Evolutionary conservation across 2,329 filamentous ascomycete species (phyloP).

Genomic region (Rachicladosporium sp.): DNA sequence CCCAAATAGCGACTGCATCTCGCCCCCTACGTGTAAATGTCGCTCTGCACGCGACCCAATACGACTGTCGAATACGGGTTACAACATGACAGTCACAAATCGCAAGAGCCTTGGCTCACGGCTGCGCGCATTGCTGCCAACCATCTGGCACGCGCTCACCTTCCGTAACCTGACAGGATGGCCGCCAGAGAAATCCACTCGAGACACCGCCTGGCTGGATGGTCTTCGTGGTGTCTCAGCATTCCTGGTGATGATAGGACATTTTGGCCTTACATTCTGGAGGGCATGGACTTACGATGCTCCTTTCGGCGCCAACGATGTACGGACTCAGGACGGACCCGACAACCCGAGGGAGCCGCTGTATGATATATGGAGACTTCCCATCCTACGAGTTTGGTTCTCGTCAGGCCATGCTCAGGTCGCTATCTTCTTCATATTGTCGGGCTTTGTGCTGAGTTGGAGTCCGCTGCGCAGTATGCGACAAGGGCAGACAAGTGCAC

Average conservation of each 20-base stretch:
- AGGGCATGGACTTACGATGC: slow-evolving; percentile 5
- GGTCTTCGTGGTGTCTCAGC: slow-evolving; percentile 11
- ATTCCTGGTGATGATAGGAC: slow-evolving; percentile 10
- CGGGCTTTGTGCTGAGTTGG: slow-evolving; percentile 9
- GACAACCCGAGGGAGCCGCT: background rate
- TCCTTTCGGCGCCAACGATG: slow-evolving; percentile 4
- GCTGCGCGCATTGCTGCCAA: too few species aligned
- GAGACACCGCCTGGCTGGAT: slow-evolving; percentile 8
- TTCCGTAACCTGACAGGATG: background rate
- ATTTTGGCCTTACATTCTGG: slow-evolving; percentile 8
- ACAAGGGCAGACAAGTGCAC: slow-evolving; percentile 2
- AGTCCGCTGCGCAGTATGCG: slow-evolving; percentile 5
- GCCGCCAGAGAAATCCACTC: background rate
- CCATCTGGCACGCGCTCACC: background rate
- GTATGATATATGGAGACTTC: slow-evolving; percentile 9
- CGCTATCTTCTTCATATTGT: slow-evolving; percentile 10
- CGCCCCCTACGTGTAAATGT: too few species aligned
- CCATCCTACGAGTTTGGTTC: slow-evolving; percentile 9
- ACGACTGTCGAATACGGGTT: too few species aligned
- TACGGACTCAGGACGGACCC: background rate
- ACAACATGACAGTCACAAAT: too few species aligned
- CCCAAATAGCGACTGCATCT: too few species aligned
- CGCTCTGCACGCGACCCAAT: too few species aligned
- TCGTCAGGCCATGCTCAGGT: slow-evolving; percentile 8
- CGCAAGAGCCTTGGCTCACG: too few species aligned